Evolutionary conservation across 768 basidiomycete species (phyloP).

Genomic region (Polyporus arcularius): DNA sequence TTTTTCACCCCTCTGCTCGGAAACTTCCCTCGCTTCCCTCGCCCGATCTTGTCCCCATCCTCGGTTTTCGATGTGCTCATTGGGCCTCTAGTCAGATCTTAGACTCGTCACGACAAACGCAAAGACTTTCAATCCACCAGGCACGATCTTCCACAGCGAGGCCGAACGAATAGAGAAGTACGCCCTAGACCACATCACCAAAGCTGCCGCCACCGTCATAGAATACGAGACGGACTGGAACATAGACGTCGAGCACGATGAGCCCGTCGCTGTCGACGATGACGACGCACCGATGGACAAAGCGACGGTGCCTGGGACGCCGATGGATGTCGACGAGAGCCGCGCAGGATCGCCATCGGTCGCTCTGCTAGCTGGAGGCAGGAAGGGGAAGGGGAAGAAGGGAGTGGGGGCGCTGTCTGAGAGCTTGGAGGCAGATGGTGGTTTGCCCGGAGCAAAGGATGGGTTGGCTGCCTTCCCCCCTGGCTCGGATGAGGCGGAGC

Average conservation of each 20-base stretch:
- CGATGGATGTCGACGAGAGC: constrained; percentile 43
- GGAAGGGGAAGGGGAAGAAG: constrained; percentile 39
- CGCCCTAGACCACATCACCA: constrained; percentile 73
- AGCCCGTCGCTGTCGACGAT: constrained; percentile 31
- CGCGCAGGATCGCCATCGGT: constrained; percentile 32
- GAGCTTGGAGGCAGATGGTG: constrained; percentile 66
- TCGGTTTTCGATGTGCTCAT: not conserved
- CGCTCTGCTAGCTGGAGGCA: constrained; percentile 9
- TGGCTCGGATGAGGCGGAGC: constrained; percentile 68
- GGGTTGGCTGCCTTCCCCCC: constrained; percentile 74
- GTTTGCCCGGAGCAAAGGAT: constrained; percentile 75
- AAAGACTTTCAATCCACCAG: constrained; percentile 74
- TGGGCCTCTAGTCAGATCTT: constrained; percentile 57
- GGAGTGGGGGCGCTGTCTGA: constrained; percentile 42
- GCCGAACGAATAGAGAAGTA: constrained; percentile 71
- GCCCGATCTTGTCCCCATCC: not conserved
- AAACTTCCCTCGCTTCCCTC: not conserved
- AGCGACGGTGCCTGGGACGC: constrained; percentile 26
- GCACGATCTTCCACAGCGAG: constrained; percentile 72
- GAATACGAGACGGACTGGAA: constrained; percentile 86
- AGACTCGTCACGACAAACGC: constrained; percentile 74
- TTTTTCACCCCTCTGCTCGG: not conserved
- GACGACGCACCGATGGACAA: constrained; percentile 44
- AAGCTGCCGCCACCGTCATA: constrained; percentile 71
- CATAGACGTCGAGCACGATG: constrained; percentile 64